Evolutionary conservation across 1,139 yeast genomes (phyloP).

Genomic region (Suzukiozyma palmioleophila): DNA sequence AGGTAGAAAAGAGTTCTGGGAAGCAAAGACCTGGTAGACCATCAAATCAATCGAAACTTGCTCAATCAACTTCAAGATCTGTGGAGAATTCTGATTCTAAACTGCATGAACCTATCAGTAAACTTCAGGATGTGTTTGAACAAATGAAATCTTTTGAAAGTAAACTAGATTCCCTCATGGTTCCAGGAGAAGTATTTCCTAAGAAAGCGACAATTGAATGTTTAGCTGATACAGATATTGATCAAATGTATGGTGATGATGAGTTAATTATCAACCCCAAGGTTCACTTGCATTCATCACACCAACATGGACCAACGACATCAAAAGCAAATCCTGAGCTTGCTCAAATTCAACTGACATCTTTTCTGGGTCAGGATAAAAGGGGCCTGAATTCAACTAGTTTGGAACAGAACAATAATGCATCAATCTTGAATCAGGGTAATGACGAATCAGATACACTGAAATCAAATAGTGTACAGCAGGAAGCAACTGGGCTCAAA

Average conservation of each 20-base stretch:
- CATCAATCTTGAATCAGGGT: too few species aligned
- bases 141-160: conserved; percentile 7
- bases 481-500: background rate
- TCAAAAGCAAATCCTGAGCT: too few species aligned
- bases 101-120: conserved; percentile 2
- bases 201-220: background rate
- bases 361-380: too few species aligned
- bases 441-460: too few species aligned
- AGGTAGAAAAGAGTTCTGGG: background rate
- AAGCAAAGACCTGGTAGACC: background rate
- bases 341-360: too few species aligned
- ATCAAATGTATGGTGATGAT: background rate
- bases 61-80: background rate
- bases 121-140: conserved; percentile 1
- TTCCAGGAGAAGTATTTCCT: conserved; percentile 12
- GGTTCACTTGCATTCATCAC: background rate
- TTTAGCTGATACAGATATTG: conserved; percentile 1
- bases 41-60: background rate
- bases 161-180: conserved; percentile 10
- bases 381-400: background rate
- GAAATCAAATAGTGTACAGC: too few species aligned
- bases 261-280: conserved; percentile 1
- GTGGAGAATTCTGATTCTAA: background rate
- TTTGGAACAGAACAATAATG: background rate
- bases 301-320: too few species aligned